phyloP scores from a whole-genome alignment of 2,329 filamentous ascomycete species.

The Fusarium keratoplasticum region DNA sequence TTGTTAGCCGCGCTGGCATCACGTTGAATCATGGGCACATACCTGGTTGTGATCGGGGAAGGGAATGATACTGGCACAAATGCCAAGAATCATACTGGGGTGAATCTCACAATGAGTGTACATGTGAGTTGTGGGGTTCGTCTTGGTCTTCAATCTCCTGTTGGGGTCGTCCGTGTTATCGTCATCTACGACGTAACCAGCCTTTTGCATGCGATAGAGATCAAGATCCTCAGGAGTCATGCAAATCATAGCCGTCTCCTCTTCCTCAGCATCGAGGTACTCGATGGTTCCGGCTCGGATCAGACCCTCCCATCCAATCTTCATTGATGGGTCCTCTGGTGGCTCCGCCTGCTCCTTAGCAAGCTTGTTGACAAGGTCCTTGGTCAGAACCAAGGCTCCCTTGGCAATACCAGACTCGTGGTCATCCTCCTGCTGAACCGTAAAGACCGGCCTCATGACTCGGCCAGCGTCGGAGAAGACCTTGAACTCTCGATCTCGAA shows the following conservation, averaged over 20 bases:
- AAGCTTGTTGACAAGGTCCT: conserved; percentile 79
- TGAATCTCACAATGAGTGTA: conserved; percentile 99
- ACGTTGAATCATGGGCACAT: conserved; percentile 44
- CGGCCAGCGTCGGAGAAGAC: conserved; percentile 97
- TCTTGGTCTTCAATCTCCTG: conserved; percentile 86
- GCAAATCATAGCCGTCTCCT: conserved; percentile 98
- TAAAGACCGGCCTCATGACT: conserved; percentile 93
- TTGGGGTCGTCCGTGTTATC: conserved; percentile 77
- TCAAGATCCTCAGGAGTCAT: conserved; percentile 98
- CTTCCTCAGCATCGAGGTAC: conserved; percentile 97
- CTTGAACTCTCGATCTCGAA: conserved; percentile 97
- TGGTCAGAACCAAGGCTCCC: conserved; percentile 84
- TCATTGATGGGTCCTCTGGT: conserved; percentile 68
- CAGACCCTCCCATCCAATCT: conserved; percentile 90
- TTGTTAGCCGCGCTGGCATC: conserved; percentile 6
- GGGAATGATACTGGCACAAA: conserved; percentile 98
- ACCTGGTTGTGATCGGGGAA: conserved; percentile 98
- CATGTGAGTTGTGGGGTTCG: conserved; percentile 88
- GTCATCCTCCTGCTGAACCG: conserved; percentile 89
- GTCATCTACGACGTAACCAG: conserved; percentile 71
- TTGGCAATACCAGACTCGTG: conserved; percentile 67
- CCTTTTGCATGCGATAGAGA: conserved; percentile 76
- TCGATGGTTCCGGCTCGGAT: conserved; percentile 89
- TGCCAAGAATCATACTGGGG: conserved; percentile 97
- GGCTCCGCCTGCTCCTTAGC: conserved; percentile 80